These are phyloP conservation scores for Ophiostoma quercus DNA, from an alignment of 2,329 filamentous ascomycete genomes.

Conservation along the genomic window DNA sequence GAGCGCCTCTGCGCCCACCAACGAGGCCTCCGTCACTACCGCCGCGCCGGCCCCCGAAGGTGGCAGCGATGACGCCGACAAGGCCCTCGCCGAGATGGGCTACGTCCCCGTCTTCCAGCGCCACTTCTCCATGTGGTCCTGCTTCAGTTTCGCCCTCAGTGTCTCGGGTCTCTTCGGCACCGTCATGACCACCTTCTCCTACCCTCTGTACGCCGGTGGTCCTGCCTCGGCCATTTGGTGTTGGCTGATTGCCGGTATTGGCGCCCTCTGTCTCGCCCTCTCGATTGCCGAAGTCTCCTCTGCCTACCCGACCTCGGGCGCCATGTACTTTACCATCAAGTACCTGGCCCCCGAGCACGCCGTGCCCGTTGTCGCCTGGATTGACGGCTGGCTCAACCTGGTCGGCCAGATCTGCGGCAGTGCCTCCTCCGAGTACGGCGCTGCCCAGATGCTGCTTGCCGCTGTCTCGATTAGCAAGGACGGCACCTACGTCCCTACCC, in stretches of 20 bases:
- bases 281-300: constrained; percentile 54
- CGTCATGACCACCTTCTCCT: constrained; percentile 51
- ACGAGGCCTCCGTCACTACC: not conserved
- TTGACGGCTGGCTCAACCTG: constrained; percentile 46
- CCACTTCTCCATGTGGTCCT: constrained; percentile 53
- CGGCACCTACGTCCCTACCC: constrained; percentile 44
- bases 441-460: constrained; percentile 52
- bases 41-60: not conserved
- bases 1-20: constrained; percentile 11
- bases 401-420: constrained; percentile 50
- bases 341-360: constrained; percentile 45
- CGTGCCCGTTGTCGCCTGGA: constrained; percentile 48
- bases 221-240: constrained; percentile 52
- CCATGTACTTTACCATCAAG: constrained; percentile 51
- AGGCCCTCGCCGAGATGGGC: constrained; percentile 36
- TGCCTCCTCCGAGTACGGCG: constrained; percentile 54
- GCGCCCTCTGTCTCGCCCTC: constrained; percentile 51
- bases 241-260: constrained; percentile 52
- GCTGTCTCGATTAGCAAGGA: constrained; percentile 48
- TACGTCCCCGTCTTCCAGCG: constrained; percentile 48
- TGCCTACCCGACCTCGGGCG: constrained; percentile 50
- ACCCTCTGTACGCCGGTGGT: constrained; percentile 50
- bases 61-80: constrained; percentile 31
- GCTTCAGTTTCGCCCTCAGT: constrained; percentile 55
- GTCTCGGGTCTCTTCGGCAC: constrained; percentile 53